Conservation (phyloP, 345 rosid genomes). For the Populus euphratica region DNA sequence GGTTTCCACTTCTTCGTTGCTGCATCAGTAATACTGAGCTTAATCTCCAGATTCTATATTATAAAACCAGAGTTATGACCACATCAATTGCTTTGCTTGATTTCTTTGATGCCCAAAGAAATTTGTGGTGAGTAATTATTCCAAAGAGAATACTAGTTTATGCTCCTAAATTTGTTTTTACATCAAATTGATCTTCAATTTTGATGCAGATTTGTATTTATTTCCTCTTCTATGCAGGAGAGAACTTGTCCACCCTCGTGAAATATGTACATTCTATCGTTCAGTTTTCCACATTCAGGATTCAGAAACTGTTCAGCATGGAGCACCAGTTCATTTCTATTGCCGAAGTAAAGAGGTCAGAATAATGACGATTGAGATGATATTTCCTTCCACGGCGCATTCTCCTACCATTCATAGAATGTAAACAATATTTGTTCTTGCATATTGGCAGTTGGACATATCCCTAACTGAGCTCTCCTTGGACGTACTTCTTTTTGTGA, state of each 20-base stretch:
- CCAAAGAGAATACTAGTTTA: conserved; percentile 9
- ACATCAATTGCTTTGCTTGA: conserved; percentile 40
- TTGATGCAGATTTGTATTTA: conserved; percentile 4
- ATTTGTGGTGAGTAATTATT: conserved; percentile 55
- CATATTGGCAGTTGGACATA: conserved; percentile 58
- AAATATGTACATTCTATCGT: conserved; percentile 60
- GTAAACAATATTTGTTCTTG: conserved; percentile 22
- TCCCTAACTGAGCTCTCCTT: conserved; percentile 70
- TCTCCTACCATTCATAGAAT: conserved; percentile 8
- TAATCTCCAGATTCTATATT: conserved; percentile 51
- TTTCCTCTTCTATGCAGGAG: conserved; percentile 48
- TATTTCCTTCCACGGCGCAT: not conserved
- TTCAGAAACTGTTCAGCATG: conserved; percentile 25
- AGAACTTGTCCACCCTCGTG: conserved; percentile 67
- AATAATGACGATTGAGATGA: conserved; percentile 1
- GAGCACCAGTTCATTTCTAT: conserved; percentile 64
- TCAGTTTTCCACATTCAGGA: conserved; percentile 42
- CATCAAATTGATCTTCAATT: conserved; percentile 1
- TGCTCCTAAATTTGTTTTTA: conserved; percentile 13
- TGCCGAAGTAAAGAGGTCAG: conserved; percentile 73
- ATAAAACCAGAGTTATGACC: conserved; percentile 65
- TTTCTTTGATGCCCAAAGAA: conserved; percentile 70
- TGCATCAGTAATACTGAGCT: conserved; percentile 46
- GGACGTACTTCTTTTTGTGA: conserved; percentile 72
- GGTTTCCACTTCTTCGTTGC: conserved; percentile 64